Evolutionary conservation across 2,329 filamentous ascomycete genomes (phyloP), one percentile per base, ranked within the genome.

Genomic region (Paracamarosporium sp.): DNA sequence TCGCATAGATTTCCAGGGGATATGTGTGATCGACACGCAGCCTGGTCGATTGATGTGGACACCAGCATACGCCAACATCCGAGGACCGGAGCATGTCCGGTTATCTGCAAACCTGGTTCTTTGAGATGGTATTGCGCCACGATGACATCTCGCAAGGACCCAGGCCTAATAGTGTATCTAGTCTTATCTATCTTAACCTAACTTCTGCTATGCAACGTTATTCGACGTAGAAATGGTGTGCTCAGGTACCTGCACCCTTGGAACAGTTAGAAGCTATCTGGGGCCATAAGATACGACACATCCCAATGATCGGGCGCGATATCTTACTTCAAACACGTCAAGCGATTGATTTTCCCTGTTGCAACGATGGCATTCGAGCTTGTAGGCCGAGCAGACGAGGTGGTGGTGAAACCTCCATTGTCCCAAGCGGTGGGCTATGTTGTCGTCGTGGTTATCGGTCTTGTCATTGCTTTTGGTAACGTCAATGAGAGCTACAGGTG

Each of bases 341-440:
- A 11, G 1, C 11, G 7, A 8, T 11, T 15, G 13, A 17, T 17
- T 15, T 43, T 22, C 22, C 22, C 13, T 47, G 3, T 8, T 22
- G 28, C 4, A 31, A n/a, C 28, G 2, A 47, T 47, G 44, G 27
- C 44, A 35, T 33, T 22, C 17, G 44, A 47, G 27, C 44, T 47
- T 27, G 15, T 56, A 13, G 41, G 12, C 51, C 51, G 57, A 22
- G 55, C 56, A 48, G 53, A 53, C n/a, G 57, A 57, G 22, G 56
- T 57, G 12, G 59, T 59, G 28, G 59, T 64, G n/a, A 53, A 63
- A 17, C 64, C 66, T 20, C 64, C 64, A 17, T 50, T 69, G 20
- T 64, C 63, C 35, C 64, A 69, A 55, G 74, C 74, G 2, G 78
- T 77, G 45, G 79, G 78, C 6, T 81, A 81, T 69, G 64, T 79